A percentile compares a stretch with the other conserved stretches of the same genome.
Conservation (phyloP, 2,329 filamentous ascomycete genomes). For the Salinomyces thailandicus region DNA sequence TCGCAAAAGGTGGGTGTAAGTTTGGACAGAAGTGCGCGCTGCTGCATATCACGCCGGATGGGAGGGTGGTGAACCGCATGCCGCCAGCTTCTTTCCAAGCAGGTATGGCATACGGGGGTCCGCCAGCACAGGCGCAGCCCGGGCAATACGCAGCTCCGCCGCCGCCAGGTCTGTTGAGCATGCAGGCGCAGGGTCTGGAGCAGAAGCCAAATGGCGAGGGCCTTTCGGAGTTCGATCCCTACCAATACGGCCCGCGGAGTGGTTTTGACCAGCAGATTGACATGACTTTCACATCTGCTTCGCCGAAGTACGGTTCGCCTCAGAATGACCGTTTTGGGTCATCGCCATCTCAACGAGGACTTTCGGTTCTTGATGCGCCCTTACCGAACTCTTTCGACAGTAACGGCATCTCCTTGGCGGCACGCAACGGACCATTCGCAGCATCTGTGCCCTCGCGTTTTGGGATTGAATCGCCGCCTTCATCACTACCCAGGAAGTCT, state of each 20-base stretch:
- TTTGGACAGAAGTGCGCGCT: conserved; percentile 97
- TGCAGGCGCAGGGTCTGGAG: conserved; percentile 25
- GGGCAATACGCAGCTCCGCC: conserved; percentile 14
- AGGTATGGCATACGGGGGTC: conserved; percentile 5
- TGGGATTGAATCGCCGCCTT: conserved; percentile 72
- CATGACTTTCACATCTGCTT: conserved; percentile 46
- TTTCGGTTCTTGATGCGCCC: conserved; percentile 90
- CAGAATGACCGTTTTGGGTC: conserved; percentile 68
- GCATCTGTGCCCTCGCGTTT: conserved; percentile 90
- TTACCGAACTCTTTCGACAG: conserved; percentile 93
- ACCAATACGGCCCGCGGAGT: conserved; percentile 19
- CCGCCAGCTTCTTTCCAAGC: conserved; percentile 9
- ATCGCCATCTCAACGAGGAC: conserved; percentile 54
- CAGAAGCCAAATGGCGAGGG: conserved; percentile 18
- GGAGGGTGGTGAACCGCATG: conserved; percentile 71
- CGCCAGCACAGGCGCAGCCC: conserved; percentile 5
- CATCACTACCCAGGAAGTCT: conserved; percentile 45
- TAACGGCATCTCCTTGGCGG: conserved; percentile 85
- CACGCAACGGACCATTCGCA: conserved; percentile 79
- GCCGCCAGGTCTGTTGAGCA: conserved; percentile 26
- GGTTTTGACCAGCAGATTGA: conserved; percentile 37
- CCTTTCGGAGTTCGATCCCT: conserved; percentile 17
- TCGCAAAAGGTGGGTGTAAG: conserved; percentile 99
- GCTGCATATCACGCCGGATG: conserved; percentile 88
- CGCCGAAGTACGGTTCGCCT: conserved; percentile 66